Base-by-base conservation (phyloP, 257 asterid species). In the Ocimum tenuiflorum region DNA sequence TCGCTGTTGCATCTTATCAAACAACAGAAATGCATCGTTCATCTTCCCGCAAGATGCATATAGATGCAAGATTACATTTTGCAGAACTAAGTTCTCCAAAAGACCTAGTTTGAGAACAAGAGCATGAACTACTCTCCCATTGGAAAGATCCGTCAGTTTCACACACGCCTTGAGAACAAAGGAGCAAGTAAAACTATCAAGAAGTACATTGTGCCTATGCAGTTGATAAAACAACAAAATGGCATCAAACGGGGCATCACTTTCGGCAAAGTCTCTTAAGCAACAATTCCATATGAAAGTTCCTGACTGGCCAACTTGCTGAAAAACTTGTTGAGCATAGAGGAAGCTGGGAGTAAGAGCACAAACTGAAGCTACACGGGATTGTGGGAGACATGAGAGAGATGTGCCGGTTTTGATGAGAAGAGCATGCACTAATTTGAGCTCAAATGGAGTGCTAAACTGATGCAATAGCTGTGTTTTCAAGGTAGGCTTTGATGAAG, bases 141-240 rank as follows among this genome's bases (percentile, higher is more conserved):
- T 77, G 33, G 62, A 63, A 80, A 77, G 61, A 76, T 88, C 75
- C 55, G 51, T 48, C 31, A 77, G 60, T 45, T 22, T 56, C 24
- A 80, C 67, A 64, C 89, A 85, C 5, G 86, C 88, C 63, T 82
- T 85, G 68, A 83, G 87, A 62, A 80, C 86, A 70, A 80, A 85
- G 1, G 87, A 83, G 68, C 82, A 88, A 64, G 91, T 81, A 41
- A 79, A 83, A 68, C 75, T 61, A 78, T 87, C 85, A 0, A 75
- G 83, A 33, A 45, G 50, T 0, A 83, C 80, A 52, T 81, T 69
- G 74, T 83, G 71, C 55, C 14, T 43, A 2, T 75, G 47, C 78
- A 85, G 58, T 46, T 85, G 88, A 65, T 71, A 42, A 68, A 83
- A 85, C 76, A 88, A 56, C 68, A 77, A 60, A 61, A 88, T 39